Evolutionary conservation across 1,284 basidiomycete genomes (phyloP).

Genomic region (Ganoderma multipileum): DNA sequence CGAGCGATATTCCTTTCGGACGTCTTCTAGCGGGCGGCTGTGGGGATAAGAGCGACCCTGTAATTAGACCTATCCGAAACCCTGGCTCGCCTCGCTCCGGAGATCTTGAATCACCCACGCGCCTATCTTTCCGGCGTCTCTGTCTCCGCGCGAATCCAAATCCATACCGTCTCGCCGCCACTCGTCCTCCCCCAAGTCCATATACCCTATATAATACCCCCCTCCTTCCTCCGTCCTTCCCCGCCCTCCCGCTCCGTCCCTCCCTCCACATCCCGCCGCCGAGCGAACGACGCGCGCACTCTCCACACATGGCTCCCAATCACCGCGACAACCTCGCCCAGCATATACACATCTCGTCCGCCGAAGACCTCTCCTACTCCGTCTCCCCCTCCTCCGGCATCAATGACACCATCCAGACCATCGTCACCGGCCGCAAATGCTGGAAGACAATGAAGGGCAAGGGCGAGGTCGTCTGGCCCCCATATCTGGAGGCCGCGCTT

Average conservation of each 20-base stretch:
- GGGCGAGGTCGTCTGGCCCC: constrained; percentile 78
- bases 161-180: not conserved
- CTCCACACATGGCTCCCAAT: constrained; percentile 18
- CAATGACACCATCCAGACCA: constrained; percentile 53
- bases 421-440: constrained; percentile 71
- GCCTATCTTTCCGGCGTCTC: constrained; percentile 6
- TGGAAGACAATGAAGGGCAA: constrained; percentile 76
- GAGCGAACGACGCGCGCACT: not conserved
- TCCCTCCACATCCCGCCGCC: not conserved
- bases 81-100: not conserved
- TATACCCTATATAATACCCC: constrained; percentile 10
- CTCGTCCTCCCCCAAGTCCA: not conserved
- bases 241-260: constrained; percentile 2
- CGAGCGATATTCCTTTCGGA: constrained; percentile 6
- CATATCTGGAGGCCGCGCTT: constrained; percentile 75
- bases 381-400: constrained; percentile 38
- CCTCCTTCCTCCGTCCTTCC: constrained; percentile 6
- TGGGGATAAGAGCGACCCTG: constrained; percentile 7
- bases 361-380: constrained; percentile 42
- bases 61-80: constrained; percentile 6
- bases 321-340: constrained; percentile 35
- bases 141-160: constrained; percentile 1
- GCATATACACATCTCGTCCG: constrained; percentile 43
- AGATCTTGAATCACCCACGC: constrained; percentile 6
- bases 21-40: constrained; percentile 4